Base-by-base conservation (phyloP, 2,329 filamentous ascomycete genomes). In the Xylaria arbuscula region DNA sequence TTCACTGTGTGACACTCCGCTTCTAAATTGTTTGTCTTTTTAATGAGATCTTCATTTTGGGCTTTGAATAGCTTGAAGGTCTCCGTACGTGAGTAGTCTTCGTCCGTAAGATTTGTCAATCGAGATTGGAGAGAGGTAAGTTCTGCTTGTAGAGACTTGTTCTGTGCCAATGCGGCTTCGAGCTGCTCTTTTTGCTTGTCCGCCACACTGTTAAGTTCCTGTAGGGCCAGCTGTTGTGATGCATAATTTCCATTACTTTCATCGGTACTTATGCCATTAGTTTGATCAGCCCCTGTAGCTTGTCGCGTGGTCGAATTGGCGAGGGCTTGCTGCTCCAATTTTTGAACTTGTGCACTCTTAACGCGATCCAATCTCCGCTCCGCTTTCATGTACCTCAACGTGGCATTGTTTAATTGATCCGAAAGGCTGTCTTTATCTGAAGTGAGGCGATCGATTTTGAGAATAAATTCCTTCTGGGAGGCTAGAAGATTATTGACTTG, bases 311-410 rank as follows among this genome's bases (percentile, higher is more conserved):
- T 82, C 15, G 87, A 88, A 66, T 91, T 91, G 67, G 92, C 87
- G 60, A 94, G 88, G 38, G 94, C 94, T 81, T 97, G 93, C 75
- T 93, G 92, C 79, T 98, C 96, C 68, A 99, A 82, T 78, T 97
- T 97, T 70, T 94, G 92, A 1, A 98, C 94, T 66, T 97, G 94
- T 17, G 90, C 83, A 77, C 96, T 99, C 80, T 93, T 95, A 28
- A 92, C 89, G 51, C 96, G 89, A 78, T 99, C 96, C 61, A 98
- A 85, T 78, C 94, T 96, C 83, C 97, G 97, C 79, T 99, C 96
- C 0, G 96, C 96, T 73, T 97, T 93, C 83, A 98, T 93, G 77
- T 97, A 98, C 72, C 96, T 89, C 67, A 97, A 85, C 5, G 94
- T 97, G 17, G 95, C 96, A 40, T 89, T 91, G 77, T 98, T 95